Base-by-base conservation (phyloP, 2,329 filamentous ascomycete species). In the Cercospora sp. region DNA sequence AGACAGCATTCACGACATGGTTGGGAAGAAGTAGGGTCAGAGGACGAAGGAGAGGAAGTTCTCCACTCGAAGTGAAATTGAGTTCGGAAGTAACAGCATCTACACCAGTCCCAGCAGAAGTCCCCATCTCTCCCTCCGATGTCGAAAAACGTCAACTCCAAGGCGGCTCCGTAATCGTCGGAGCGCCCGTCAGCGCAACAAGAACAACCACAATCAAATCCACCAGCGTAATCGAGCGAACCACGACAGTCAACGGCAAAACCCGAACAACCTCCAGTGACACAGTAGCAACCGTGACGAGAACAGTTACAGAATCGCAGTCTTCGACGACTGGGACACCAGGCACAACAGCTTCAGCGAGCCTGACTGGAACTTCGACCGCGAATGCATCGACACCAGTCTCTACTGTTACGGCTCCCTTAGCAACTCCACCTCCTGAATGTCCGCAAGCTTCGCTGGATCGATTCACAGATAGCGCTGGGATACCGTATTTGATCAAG, bases 401-500 rank as follows among this genome's bases (percentile, higher is more conserved):
- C 6, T 67, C 67, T 0, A 68, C 66, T 13, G 39, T 63, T 16
- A 69, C 67, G 30, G 66, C 61, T 9, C 61, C 67, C 3, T 60
- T 64, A 8, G 33, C 66, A 2, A 68, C 69, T 3, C 51, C 68
- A 2, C 68, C 72, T 5, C 71, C 74, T 1, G 69, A 69, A 1
- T 77, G 75, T 62, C 75, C 75, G 0, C 67, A 65, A 61, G 68
- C 45, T 70, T 71, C 6, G 61, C 66, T 66, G 30, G 59, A 64
- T n/a, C 51, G 60, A 1, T 76, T 71, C 59, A 69, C 67, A 10
- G 76, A 77, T 64, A 66, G 64, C n/a, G 66, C 67, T 13, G 69
- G 72, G 6, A 71, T 75, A 8, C 51, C 67, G 3, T 77, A 77
- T 58, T 63, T 66, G n/a, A 73, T 77, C 31, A 71, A 69, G 18